Evolutionary conservation across 768 basidiomycete genomes (phyloP).

Genomic region (Leccinum incarnatum): DNA sequence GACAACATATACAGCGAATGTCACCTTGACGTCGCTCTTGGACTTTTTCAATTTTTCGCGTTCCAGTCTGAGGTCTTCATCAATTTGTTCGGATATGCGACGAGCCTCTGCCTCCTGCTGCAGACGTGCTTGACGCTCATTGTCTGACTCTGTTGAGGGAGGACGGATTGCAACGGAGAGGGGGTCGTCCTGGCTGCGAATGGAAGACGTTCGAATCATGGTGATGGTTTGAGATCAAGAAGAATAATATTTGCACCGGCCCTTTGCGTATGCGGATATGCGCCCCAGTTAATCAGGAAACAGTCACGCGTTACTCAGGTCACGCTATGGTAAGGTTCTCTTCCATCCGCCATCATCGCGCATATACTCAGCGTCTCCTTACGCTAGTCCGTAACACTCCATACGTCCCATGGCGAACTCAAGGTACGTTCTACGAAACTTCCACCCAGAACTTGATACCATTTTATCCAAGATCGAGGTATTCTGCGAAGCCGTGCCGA

Average conservation of each 20-base stretch:
- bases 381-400: slow-evolving; percentile 84
- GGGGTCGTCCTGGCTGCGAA: slow-evolving; percentile 76
- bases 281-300: slow-evolving; percentile 12
- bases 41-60: slow-evolving; percentile 60
- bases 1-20: slow-evolving; percentile 1
- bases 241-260: not conserved
- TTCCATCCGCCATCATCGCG: slow-evolving; percentile 25
- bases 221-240: slow-evolving; percentile 35
- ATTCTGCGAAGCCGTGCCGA: slow-evolving; percentile 96
- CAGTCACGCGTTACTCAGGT: slow-evolving; percentile 28
- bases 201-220: slow-evolving; percentile 65
- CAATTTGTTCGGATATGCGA: slow-evolving; percentile 75
- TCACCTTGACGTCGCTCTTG: slow-evolving; percentile 75
- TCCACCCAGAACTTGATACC: not conserved
- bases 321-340: slow-evolving; percentile 30
- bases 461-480: slow-evolving; percentile 71
- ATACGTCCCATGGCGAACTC: slow-evolving; percentile 92
- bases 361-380: slow-evolving; percentile 7
- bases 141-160: slow-evolving; percentile 60
- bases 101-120: slow-evolving; percentile 70
- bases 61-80: slow-evolving; percentile 73
- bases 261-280: not conserved
- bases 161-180: slow-evolving; percentile 66
- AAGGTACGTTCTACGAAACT: slow-evolving; percentile 57
- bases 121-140: slow-evolving; percentile 60